Percentiles rank a stretch among this genome's conserved stretches.
Conservation (phyloP, 768 basidiomycete genomes). For the Russula foetens region DNA sequence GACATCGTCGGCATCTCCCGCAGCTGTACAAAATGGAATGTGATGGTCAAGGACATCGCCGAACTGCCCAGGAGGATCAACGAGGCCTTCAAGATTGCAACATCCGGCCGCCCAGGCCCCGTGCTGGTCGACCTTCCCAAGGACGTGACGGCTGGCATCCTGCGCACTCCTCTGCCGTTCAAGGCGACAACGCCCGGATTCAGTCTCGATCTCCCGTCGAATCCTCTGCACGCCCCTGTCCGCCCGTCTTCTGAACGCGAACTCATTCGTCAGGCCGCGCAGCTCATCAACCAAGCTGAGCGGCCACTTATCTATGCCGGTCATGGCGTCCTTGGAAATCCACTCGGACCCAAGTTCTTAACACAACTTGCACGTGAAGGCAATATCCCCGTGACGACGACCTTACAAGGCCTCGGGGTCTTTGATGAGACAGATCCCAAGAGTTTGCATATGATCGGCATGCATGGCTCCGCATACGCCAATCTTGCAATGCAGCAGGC, state of each 20-base stretch:
- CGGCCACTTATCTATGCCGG: conserved; percentile 91
- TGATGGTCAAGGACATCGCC: conserved; percentile 96
- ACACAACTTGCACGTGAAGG: conserved; percentile 70
- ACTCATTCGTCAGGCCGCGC: conserved; percentile 76
- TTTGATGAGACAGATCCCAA: conserved; percentile 86
- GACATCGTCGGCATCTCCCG: conserved; percentile 95
- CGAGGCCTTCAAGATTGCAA: conserved; percentile 99
- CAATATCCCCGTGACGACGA: conserved; percentile 96
- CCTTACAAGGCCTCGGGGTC: conserved; percentile 89
- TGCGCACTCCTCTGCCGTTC: conserved; percentile 77
- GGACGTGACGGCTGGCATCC: conserved; percentile 90
- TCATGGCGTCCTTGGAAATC: conserved; percentile 77
- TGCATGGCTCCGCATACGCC: conserved; percentile 97
- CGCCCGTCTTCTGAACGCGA: conserved; percentile 36
- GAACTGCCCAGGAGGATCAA: conserved; percentile 95
- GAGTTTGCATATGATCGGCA: conserved; percentile 95
- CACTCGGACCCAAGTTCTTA: conserved; percentile 76
- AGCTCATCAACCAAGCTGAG: conserved; percentile 86
- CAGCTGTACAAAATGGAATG: conserved; percentile 99
- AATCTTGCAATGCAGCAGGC: conserved; percentile 97
- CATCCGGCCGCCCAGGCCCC: conserved; percentile 92
- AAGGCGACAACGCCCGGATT: conserved; percentile 79
- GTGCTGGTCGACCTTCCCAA: conserved; percentile 99
- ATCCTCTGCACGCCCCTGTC: conserved; percentile 56
- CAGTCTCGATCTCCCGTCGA: conserved; percentile 62